These are phyloP conservation scores for Dichomitus squalens DNA, from an alignment of 1,284 basidiomycete genomes.

Conservation along the genomic window DNA sequence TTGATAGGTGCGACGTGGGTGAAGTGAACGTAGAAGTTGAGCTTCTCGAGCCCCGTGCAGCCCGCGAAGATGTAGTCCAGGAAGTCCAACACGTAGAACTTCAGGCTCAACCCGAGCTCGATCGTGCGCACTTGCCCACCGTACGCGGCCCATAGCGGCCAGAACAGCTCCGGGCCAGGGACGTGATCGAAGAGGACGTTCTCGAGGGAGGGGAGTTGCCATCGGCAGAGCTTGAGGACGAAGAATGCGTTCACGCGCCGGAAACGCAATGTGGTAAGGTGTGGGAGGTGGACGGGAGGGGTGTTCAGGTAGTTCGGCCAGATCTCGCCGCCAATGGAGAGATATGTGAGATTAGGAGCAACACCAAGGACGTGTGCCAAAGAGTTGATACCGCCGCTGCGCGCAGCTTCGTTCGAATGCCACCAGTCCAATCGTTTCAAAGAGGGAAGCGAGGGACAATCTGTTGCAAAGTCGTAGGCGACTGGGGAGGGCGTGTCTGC, in stretches of 20 bases:
- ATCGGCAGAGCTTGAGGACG: constrained; percentile 49
- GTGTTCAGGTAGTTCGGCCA: constrained; percentile 31
- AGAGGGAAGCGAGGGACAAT: constrained; percentile 47
- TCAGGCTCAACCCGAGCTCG: constrained; percentile 58
- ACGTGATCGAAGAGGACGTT: constrained; percentile 50
- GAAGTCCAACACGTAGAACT: constrained; percentile 51
- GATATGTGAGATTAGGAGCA: constrained; percentile 58
- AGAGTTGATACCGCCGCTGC: constrained; percentile 67
- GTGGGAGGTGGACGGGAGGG: constrained; percentile 34
- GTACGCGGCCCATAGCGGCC: constrained; percentile 48
- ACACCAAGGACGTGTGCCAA: constrained; percentile 51
- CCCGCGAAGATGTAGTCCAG: constrained; percentile 46
- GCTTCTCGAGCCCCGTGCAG: constrained; percentile 49
- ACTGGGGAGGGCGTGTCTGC: constrained; percentile 31
- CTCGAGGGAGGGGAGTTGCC: constrained; percentile 55
- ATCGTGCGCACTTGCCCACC: constrained; percentile 53
- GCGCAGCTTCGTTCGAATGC: constrained; percentile 58
- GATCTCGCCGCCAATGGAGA: constrained; percentile 56
- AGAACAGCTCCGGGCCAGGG: constrained; percentile 36
- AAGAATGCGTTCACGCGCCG: constrained; percentile 51
- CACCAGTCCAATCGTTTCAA: constrained; percentile 71
- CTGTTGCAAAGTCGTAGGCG: constrained; percentile 57
- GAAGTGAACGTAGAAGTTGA: constrained; percentile 63
- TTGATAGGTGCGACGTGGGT: constrained; percentile 53
- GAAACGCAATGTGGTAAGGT: constrained; percentile 56